phyloP scores from a whole-genome alignment of 371 early-diverging fungal species.

The Rhizopus sp. region DNA sequence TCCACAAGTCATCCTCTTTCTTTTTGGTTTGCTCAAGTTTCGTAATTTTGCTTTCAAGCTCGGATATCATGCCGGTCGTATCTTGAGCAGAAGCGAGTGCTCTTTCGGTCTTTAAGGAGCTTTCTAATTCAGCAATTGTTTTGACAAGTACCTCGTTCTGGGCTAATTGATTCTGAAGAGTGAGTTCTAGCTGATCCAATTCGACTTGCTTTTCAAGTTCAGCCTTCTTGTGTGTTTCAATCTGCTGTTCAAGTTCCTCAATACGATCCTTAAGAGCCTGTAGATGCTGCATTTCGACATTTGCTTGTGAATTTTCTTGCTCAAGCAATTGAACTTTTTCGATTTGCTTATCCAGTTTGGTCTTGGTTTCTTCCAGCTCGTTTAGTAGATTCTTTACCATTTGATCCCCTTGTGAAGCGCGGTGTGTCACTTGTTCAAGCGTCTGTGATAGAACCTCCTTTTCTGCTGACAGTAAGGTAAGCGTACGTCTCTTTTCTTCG shows the following conservation, averaged over 20 bases:
- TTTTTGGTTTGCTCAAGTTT: constrained; percentile 18
- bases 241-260: constrained; percentile 26
- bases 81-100: constrained; percentile 22
- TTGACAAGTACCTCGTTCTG: constrained; percentile 18
- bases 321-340: constrained; percentile 1
- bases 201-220: constrained; percentile 12
- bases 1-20: constrained; percentile 16
- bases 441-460: constrained; percentile 24
- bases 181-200: constrained; percentile 9
- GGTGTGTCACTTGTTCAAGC: constrained; percentile 19
- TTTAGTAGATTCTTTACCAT: constrained; percentile 13
- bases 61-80: constrained; percentile 29
- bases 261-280: constrained; percentile 22
- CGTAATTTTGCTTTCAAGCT: constrained; percentile 24
- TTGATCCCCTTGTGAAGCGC: constrained; percentile 27
- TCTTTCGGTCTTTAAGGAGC: constrained; percentile 25
- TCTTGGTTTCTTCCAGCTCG: constrained; percentile 17
- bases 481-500: constrained; percentile 27
- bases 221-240: constrained; percentile 11
- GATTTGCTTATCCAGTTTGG: constrained; percentile 15
- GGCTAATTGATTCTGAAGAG: not conserved
- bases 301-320: constrained; percentile 13
- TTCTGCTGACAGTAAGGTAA: constrained; percentile 26
- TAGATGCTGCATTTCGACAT: constrained; percentile 17
- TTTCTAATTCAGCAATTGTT: constrained; percentile 21